Conservation (phyloP, 2,329 filamentous ascomycete species). For the Phyllosticta citriasiana region DNA sequence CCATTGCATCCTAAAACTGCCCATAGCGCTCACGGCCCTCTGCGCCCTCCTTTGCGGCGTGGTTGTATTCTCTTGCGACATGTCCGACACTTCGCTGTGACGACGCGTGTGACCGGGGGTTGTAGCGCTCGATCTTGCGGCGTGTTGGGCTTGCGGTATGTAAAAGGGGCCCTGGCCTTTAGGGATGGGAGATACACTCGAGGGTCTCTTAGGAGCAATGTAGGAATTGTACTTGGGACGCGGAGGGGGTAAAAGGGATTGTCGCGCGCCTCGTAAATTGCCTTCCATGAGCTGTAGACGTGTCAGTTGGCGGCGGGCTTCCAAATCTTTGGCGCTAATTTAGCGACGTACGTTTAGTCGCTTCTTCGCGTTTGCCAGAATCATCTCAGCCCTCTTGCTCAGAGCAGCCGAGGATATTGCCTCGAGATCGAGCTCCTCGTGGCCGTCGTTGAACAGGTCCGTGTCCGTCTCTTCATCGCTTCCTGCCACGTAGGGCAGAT, state of each 20-base stretch:
- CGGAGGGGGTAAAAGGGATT: conserved; percentile 49
- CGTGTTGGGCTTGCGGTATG: conserved; percentile 5
- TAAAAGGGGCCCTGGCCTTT: conserved; percentile 15
- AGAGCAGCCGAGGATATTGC: conserved; percentile 63
- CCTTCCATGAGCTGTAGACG: conserved; percentile 74
- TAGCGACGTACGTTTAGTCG: conserved; percentile 63
- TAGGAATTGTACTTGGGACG: conserved; percentile 28
- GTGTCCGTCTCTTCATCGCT: conserved; percentile 28
- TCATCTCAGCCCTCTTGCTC: conserved; percentile 76
- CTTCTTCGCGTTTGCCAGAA: conserved; percentile 85
- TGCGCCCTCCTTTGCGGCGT: conserved; percentile 18
- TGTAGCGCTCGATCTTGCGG: conserved; percentile 15
- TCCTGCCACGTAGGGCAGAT: conserved; percentile 16
- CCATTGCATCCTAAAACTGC: conserved; percentile 27
- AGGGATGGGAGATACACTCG: conserved; percentile 24
- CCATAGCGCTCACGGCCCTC: conserved; percentile 30
- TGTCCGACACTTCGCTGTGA: conserved; percentile 32
- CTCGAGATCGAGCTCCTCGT: conserved; percentile 42
- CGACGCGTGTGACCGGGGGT: conserved; percentile 29
- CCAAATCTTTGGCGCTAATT: neutral
- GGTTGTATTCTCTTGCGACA: conserved; percentile 19
- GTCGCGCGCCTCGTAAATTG: conserved; percentile 71
- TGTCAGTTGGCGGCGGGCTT: conserved; percentile 16
- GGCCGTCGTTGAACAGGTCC: conserved; percentile 25
- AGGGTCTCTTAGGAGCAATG: conserved; percentile 27